A percentile compares a stretch with the other conserved stretches of the same genome.
Conservation (phyloP, 2,329 filamentous ascomycete genomes). For the Fusarium xylarioides region DNA sequence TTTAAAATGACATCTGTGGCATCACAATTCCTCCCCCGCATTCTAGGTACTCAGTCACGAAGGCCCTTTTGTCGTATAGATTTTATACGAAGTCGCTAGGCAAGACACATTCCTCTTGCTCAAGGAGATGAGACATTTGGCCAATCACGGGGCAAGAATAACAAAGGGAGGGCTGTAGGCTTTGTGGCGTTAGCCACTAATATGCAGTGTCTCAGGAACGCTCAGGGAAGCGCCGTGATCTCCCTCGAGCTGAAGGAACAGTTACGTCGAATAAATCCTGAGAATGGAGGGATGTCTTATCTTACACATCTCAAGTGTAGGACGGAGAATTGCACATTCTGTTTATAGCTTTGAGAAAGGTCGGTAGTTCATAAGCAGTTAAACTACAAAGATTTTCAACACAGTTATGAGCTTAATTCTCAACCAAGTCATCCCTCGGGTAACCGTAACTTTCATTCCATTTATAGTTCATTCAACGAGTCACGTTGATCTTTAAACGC, state of each 20-base stretch:
- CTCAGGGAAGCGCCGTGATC: not conserved
- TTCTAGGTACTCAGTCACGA: not conserved
- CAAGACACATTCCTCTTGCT: not conserved
- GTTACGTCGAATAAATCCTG: not conserved
- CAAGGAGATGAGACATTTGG: too few species aligned
- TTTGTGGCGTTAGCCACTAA: not conserved
- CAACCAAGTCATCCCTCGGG: not conserved
- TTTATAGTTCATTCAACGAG: not conserved
- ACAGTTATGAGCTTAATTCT: not conserved
- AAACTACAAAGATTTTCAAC: not conserved
- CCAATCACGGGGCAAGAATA: not conserved
- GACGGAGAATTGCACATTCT: not conserved
- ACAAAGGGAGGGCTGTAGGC: not conserved
- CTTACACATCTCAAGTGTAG: fast-evolving
- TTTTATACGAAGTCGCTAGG: not conserved
- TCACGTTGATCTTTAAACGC: not conserved
- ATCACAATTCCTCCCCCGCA: not conserved
- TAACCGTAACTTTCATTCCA: not conserved
- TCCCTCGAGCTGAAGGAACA: not conserved
- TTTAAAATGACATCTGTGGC: not conserved
- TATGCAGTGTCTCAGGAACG: not conserved
- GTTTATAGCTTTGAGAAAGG: not conserved
- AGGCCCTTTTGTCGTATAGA: not conserved
- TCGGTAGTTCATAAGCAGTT: too few species aligned
- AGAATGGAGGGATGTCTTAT: not conserved